Conservation (phyloP, 768 basidiomycete genomes). For the Amanita rubescens region DNA sequence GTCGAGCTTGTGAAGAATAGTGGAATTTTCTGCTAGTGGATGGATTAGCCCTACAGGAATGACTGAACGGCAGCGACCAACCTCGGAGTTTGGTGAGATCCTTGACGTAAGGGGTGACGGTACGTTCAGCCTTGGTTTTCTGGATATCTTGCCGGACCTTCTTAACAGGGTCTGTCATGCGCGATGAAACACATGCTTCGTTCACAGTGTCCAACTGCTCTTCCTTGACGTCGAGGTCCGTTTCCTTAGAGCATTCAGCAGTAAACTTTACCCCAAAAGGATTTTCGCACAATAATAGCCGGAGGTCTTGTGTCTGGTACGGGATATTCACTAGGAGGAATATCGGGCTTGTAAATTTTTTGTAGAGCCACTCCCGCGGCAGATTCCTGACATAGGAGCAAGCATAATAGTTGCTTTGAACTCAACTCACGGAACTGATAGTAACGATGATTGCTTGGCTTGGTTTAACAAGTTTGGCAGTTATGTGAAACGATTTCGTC, state of each 20-base stretch:
- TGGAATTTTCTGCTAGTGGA: neutral
- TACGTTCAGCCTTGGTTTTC: neutral
- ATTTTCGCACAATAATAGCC: conserved; percentile 16
- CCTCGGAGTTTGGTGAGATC: conserved; percentile 28
- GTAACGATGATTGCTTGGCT: conserved; percentile 61
- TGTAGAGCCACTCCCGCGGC: conserved; percentile 58
- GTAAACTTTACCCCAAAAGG: neutral
- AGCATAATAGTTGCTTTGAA: conserved; percentile 1
- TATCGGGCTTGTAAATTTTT: conserved; percentile 47
- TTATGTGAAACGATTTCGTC: conserved; percentile 52
- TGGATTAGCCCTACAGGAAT: neutral
- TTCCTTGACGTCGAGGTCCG: conserved; percentile 42
- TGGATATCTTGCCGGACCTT: neutral
- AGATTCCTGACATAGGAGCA: conserved; percentile 46
- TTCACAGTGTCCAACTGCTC: neutral
- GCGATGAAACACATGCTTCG: no score
- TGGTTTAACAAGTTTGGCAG: conserved; percentile 57
- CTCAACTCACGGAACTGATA: conserved; percentile 48
- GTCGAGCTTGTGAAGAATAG: conserved; percentile 3
- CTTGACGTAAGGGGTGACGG: conserved; percentile 13
- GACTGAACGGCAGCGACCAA: conserved; percentile 7
- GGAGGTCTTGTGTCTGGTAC: conserved; percentile 66
- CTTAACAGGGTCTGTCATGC: neutral
- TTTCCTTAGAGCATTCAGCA: conserved; percentile 36
- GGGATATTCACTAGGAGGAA: conserved; percentile 53